Base-by-base conservation (phyloP, 257 asterid species). In the Nicotiana benthamiana region DNA sequence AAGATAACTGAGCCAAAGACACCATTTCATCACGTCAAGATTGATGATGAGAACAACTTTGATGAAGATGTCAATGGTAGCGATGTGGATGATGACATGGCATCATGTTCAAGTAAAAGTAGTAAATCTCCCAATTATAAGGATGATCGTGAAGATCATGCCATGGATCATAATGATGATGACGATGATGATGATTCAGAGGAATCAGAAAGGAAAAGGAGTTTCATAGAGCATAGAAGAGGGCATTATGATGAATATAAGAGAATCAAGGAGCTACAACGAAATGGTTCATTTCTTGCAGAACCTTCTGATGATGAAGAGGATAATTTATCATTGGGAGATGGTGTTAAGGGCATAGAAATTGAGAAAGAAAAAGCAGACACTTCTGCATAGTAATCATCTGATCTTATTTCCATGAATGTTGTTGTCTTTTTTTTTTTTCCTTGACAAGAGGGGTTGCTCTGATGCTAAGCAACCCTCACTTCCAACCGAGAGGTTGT, bases 1-100 rank as follows among this genome's bases (percentile, higher is more conserved):
- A 90, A 90, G 82, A 90, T 90, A 80, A 90, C 91, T 5, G 94
- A 90, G 82, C 92, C 94, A 9, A 90, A 90, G 89, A 90, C 94
- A 60, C 94, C 94, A 30, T 91, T 84, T 80, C 97, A 91, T 85
- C 88, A 89, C 79, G 85, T 87, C 90, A 81, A 70, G 24, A 70
- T 88, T 81, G 92, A 88, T 34, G 92, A 83, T 8, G 56, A 40
- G 24, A 6, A 43, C 24, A 70, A 70, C 46, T 72, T 72, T 46
- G 60, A 72, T 32, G 89, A 72, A 26, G 87, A 84, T 52, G 88
- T 88, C 60, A 72, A 72, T 24, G 16, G 78, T 46, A 72, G 7
- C 8, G 7, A 70, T 13, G 34, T 70, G 57, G 77, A 40, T 6
- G 77, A 70, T 43, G 36, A 70, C 15, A 70, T 70, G 60, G 40